A percentile compares a stretch with the other conserved stretches of the same genome.
Conservation (phyloP, 768 basidiomycete species). For the Hortiboletus flavorubellus region DNA sequence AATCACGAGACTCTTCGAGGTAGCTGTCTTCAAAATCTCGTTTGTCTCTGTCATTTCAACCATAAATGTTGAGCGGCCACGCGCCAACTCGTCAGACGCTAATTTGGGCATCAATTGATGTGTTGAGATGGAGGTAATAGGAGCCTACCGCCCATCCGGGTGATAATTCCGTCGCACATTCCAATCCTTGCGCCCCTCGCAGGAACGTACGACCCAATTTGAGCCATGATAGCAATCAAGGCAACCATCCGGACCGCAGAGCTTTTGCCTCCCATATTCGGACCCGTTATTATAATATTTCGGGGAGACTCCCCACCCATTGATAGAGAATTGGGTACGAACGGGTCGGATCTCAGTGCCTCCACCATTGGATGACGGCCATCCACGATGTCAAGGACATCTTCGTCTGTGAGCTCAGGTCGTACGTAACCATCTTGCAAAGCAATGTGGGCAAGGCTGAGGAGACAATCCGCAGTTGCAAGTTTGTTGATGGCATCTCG, state of each 20-base stretch:
- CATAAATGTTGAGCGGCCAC: constrained; percentile 94
- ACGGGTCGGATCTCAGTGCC: constrained; percentile 69
- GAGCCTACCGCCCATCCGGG: constrained; percentile 80
- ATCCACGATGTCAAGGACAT: constrained; percentile 68
- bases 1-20: constrained; percentile 76
- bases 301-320: constrained; percentile 55
- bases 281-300: constrained; percentile 77
- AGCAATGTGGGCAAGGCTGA: constrained; percentile 80
- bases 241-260: constrained; percentile 79
- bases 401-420: constrained; percentile 68
- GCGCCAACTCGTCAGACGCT: constrained; percentile 86
- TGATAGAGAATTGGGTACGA: constrained; percentile 76
- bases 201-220: constrained; percentile 93
- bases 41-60: constrained; percentile 94
- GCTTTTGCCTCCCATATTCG: constrained; percentile 88
- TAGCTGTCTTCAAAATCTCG: constrained; percentile 79
- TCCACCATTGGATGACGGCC: constrained; percentile 96
- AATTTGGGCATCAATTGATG: neutral
- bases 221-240: constrained; percentile 70
- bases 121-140: neutral
- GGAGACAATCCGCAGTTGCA: constrained; percentile 81
- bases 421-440: constrained; percentile 72
- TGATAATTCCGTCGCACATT: constrained; percentile 81
- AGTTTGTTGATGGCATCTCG: constrained; percentile 77
- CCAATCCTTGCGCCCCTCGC: constrained; percentile 69